These are phyloP conservation scores for Nepenthes mirabilis DNA, from an alignment of 148 eudicot species.

Conservation along the genomic window DNA sequence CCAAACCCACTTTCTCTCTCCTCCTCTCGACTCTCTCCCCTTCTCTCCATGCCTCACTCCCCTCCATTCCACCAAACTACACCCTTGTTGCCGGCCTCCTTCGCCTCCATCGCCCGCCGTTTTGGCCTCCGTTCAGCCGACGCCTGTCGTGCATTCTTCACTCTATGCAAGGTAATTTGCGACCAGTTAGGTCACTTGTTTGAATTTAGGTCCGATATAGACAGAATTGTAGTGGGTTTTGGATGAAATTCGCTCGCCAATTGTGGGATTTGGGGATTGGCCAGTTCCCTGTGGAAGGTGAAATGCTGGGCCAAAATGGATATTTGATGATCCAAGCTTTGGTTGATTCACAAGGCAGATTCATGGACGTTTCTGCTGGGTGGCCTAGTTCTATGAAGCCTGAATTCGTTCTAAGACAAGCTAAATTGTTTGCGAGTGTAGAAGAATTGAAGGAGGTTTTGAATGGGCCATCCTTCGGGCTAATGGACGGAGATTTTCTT, in stretches of 20 bases:
- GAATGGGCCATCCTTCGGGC: constrained; percentile 36
- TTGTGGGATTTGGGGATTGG: constrained; percentile 74
- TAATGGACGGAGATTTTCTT: constrained; percentile 42
- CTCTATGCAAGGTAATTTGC: constrained; percentile 52
- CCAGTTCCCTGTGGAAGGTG: constrained; percentile 31
- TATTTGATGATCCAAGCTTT: constrained; percentile 73
- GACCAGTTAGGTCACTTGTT: constrained; percentile 39
- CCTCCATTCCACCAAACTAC: constrained; percentile 29
- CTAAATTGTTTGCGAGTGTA: constrained; percentile 35
- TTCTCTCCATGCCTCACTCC: constrained; percentile 21
- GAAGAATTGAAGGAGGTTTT: constrained; percentile 53
- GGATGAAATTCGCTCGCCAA: constrained; percentile 61
- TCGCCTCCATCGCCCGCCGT: constrained; percentile 30
- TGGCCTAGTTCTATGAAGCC: constrained; percentile 70
- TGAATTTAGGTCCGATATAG: constrained; percentile 36
- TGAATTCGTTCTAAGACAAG: constrained; percentile 28
- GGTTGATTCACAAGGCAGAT: constrained; percentile 79
- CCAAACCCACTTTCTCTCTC: constrained; percentile 52
- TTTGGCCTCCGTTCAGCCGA: constrained; percentile 32
- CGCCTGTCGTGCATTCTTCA: constrained; percentile 50
- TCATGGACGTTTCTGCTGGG: constrained; percentile 82
- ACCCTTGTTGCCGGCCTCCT: constrained; percentile 60
- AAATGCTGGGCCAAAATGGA: constrained; percentile 47
- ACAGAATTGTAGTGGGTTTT: constrained; percentile 43
- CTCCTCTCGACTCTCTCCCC: constrained; percentile 33